Evolutionary conservation across 306 rosid genomes (phyloP), one percentile per base, ranked within the genome.

Genomic region (Fragaria ananassa): DNA sequence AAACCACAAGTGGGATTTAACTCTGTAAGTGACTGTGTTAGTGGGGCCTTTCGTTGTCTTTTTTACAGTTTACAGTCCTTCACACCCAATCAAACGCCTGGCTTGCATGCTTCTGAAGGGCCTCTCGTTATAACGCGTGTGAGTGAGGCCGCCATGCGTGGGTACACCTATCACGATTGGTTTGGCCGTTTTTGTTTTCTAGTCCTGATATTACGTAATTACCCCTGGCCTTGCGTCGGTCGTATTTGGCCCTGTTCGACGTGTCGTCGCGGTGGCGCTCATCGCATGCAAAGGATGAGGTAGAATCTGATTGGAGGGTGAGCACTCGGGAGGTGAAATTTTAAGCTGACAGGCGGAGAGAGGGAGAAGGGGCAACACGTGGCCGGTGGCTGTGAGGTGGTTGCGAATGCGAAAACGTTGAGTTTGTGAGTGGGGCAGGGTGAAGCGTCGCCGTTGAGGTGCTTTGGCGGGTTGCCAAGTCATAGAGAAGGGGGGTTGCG

Each of bases 151-250:
- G 70, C 70, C 96, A 91, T 91, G 96, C 96, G 90, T 88, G 92
- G 78, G 70, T 85, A 91, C 98, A 91, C 93, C 91, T 91, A 90
- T 82, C 74, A 76, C 79, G 74, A 81, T 82, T 86, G 91, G 86
- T 74, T 86, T 88, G 85, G 83, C 76, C 62, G 12, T 66, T 79
- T 62, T 64, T 70, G 79, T 64, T 75, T 75, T 78, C 50, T 53
- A 66, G 10, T 63, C 7, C 46, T 0, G 0, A 0, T 58, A 50
- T 82, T 75, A 18, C 78, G 53, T 19, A 34, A 66, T 4, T 25
- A 27, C 58, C 42, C 63, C 35, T 5, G 39, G 19, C 27, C 74
- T 25, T 21, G 19, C 34, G 81, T 79, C 97, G 97, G 91, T 86
- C 81, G 70, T 68, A 61, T 88, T 85, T 83, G 92, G 81, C 72